These are phyloP conservation scores for Primulina tabacum DNA, from an alignment of 257 asterid species.

Conservation along the genomic window DNA sequence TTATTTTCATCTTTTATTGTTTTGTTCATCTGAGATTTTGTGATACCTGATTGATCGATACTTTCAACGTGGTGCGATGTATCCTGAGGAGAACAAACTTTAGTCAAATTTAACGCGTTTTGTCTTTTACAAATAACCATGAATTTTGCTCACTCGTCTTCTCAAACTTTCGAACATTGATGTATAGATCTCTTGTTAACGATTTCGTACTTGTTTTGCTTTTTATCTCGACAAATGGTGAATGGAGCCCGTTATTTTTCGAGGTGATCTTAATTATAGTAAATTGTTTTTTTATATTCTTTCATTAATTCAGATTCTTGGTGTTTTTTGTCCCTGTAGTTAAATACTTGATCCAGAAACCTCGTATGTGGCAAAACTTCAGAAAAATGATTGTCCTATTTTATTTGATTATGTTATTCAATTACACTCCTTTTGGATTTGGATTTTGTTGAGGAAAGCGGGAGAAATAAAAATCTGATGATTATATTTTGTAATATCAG, in stretches of 20 bases:
- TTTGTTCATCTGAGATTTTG: background rate
- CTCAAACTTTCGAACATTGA: no score
- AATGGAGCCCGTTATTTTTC: no score
- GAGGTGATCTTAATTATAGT: background rate
- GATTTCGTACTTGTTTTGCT: background rate
- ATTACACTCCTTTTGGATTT: background rate
- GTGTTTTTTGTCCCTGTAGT: background rate
- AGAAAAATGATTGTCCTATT: background rate
- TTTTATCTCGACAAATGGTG: no score
- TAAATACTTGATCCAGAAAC: background rate
- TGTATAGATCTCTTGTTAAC: constrained; percentile 11
- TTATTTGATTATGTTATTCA: background rate
- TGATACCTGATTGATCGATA: background rate
- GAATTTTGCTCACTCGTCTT: no score
- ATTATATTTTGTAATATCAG: background rate
- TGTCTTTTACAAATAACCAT: no score
- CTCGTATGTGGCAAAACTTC: background rate
- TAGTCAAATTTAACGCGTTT: no score
- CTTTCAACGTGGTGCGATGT: background rate
- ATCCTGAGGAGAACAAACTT: background rate
- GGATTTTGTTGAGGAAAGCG: background rate
- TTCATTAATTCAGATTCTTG: background rate
- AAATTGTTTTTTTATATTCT: no score
- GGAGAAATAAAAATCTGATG: background rate
- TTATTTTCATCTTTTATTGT: background rate